Conservation (phyloP, 805 yeast genomes). For the Myxozyma neglecta region DNA sequence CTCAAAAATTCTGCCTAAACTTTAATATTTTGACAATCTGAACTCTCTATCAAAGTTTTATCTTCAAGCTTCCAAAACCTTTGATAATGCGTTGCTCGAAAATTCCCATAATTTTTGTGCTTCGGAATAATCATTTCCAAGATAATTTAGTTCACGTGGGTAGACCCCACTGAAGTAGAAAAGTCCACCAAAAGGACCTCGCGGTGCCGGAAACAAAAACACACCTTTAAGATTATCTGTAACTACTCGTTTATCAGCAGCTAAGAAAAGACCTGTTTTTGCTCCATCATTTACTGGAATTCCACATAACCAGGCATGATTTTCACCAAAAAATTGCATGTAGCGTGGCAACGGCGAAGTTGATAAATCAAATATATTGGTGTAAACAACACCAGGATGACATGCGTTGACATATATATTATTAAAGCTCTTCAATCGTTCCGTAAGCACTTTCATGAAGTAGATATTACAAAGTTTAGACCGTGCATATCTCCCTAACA, state of each 20-base stretch:
- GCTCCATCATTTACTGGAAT: slow-evolving; percentile 27
- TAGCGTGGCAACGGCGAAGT: slow-evolving; percentile 20
- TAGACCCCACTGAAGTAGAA: slow-evolving; percentile 18
- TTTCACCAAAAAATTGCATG: slow-evolving; percentile 9
- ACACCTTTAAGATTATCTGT: slow-evolving; percentile 6
- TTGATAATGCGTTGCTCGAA: slow-evolving; percentile 24
- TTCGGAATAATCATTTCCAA: slow-evolving; percentile 13
- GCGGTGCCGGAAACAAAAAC: slow-evolving; percentile 21
- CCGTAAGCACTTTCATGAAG: slow-evolving; percentile 16
- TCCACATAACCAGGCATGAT: slow-evolving; percentile 15
- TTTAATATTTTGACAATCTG: not conserved
- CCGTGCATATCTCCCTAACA: slow-evolving; percentile 22
- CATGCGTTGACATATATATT: slow-evolving; percentile 29
- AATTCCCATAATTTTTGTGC: slow-evolving; percentile 22
- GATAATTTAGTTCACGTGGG: slow-evolving; percentile 2
- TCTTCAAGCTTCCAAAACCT: slow-evolving; percentile 5
- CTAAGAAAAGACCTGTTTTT: slow-evolving; percentile 22
- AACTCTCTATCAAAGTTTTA: not conserved
- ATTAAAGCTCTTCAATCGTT: not conserved
- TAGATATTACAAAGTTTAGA: slow-evolving; percentile 29
- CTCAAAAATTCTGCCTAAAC: not conserved
- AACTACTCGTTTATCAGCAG: slow-evolving; percentile 15
- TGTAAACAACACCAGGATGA: slow-evolving; percentile 28
- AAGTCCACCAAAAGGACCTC: slow-evolving; percentile 17
- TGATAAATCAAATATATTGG: slow-evolving; percentile 20